Conservation (phyloP, 768 basidiomycete genomes). For the Hygrocybe coccinea region DNA sequence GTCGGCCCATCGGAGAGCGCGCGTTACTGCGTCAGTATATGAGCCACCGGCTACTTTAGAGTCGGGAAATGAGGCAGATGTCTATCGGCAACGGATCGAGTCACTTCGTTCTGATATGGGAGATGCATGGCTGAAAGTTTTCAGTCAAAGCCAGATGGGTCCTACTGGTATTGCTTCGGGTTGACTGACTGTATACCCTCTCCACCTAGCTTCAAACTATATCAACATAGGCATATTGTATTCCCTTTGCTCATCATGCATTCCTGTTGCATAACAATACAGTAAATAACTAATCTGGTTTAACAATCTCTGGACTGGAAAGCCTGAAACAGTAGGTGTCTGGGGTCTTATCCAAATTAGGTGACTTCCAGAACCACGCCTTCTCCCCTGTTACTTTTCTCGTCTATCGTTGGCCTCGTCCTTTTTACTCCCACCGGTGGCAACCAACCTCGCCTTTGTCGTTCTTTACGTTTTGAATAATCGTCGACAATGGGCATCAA, state of each 20-base stretch:
- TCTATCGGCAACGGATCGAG: conserved; percentile 72
- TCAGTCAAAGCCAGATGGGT: conserved; percentile 53
- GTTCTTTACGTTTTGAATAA: conserved; percentile 53
- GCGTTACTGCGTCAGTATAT: conserved; percentile 58
- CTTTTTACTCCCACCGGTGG: neutral
- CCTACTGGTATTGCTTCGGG: conserved; percentile 1
- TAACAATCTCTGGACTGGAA: too few species aligned
- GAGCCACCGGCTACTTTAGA: conserved; percentile 41
- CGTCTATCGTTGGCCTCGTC: neutral
- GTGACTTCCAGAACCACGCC: too few species aligned
- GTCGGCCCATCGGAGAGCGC: conserved; percentile 43
- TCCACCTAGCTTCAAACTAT: neutral
- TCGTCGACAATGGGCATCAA: conserved; percentile 71
- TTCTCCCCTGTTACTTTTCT: neutral
- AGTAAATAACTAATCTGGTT: too few species aligned
- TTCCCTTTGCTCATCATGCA: neutral
- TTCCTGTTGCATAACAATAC: neutral
- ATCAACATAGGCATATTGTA: neutral
- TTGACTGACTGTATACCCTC: neutral
- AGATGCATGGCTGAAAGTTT: conserved; percentile 83
- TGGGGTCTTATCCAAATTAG: neutral
- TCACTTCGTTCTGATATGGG: conserved; percentile 83
- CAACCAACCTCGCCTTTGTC: conserved; percentile 39
- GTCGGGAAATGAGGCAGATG: conserved; percentile 21
- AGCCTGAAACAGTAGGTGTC: neutral